Base-by-base conservation (phyloP, 2,329 filamentous ascomycete species). In the Colletotrichum orchidophilum region DNA sequence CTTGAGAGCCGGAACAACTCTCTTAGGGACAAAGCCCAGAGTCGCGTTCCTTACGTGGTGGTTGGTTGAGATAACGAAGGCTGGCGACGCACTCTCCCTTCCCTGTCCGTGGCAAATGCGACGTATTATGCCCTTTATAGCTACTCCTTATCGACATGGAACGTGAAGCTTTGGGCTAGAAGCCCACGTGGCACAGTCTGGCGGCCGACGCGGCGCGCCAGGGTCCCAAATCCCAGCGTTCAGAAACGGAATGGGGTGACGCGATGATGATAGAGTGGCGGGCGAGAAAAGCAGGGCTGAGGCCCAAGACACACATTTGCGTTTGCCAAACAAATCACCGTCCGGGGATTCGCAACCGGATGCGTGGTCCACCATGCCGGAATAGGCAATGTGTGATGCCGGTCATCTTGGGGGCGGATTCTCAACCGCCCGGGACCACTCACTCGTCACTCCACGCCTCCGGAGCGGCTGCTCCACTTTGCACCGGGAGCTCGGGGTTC, bases 221-320 rank as follows among this genome's bases (percentile, higher is more conserved):
- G 35, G 5, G 7, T 21, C 8, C 39, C 18, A 46, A 46, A 11
- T 18, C 18, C 35, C 2, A 12, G 29, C 33, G 33, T 13, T 50
- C 31, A 6, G 39, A 31, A 52, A 39, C 55, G 26, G 42, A 3
- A 63, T 7, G 21, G 58, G 42, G 50, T 71, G 68, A 71, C 68
- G 68, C 58, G 58, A 54, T 63, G 58, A 71, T 71, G 68, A 71
- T 46, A 42, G 33, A 31, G 68, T 71, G 68, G 68, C 68, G 68
- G 52, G 5, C 21, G 24, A 49, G 26, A 33, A 35, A 52, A 58
- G 7, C 39, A 67, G 15, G 63, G 68, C 42, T 63, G 55, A 31
- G 39, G 53, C 21, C 29, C 27, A 53, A 46, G 53, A 15, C 42
- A 63, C 50, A 13, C 24, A 31, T 15, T 21, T 8, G 21, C 4